These are phyloP conservation scores for Antitrichia curtipendula DNA, from an alignment of 225 moss, liverwort and hornwort species.

Conservation along the genomic window DNA sequence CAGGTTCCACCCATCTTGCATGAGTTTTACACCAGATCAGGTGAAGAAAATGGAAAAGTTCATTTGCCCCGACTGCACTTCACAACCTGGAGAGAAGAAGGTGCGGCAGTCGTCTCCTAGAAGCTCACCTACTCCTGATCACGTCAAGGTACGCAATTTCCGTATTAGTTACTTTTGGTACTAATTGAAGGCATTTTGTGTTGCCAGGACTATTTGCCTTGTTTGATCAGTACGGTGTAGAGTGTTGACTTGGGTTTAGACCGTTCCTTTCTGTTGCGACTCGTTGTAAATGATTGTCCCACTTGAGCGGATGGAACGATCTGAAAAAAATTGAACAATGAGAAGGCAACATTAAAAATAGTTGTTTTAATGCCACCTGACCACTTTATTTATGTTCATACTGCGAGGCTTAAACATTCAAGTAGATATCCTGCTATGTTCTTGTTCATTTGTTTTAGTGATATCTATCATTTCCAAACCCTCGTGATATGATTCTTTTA, in stretches of 20 bases:
- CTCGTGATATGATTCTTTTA: not conserved
- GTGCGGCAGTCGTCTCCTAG: conserved; percentile 59
- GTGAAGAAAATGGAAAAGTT: conserved; percentile 94
- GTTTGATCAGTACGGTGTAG: not conserved
- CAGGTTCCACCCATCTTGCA: conserved; percentile 96
- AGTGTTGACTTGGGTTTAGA: not conserved
- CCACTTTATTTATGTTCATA: not conserved
- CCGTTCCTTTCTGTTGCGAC: not conserved
- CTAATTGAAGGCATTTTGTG: not conserved
- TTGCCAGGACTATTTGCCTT: not conserved
- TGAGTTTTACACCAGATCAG: conserved; percentile 82
- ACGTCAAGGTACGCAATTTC: conserved; percentile 44
- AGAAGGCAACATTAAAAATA: not conserved
- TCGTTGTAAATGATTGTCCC: not conserved
- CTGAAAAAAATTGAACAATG: not conserved
- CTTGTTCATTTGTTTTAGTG: not conserved
- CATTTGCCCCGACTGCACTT: conserved; percentile 74
- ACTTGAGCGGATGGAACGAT: not conserved
- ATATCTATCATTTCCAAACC: not conserved
- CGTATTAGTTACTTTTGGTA: not conserved
- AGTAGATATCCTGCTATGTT: not conserved
- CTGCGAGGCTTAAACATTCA: not conserved
- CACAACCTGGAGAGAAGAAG: conserved; percentile 73
- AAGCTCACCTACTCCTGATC: conserved; percentile 59
- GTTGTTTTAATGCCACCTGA: not conserved